Base-by-base conservation (phyloP, 2,329 filamentous ascomycete species). In the Scytalidium sp. region DNA sequence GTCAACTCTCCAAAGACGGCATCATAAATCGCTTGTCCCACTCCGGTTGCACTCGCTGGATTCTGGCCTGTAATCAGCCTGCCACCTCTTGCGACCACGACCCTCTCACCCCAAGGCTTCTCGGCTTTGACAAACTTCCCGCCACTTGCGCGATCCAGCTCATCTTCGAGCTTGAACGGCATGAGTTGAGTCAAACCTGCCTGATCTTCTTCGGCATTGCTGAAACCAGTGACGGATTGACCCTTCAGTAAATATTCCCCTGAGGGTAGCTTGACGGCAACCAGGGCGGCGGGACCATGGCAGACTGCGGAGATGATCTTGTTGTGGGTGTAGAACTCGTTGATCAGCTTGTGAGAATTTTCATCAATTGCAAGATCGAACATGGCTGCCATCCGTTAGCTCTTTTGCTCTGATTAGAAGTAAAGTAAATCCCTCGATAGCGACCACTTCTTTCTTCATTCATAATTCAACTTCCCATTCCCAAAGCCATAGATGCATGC, bases 251-350 rank as follows among this genome's bases (percentile, higher is more conserved):
- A 67, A 45, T 73, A 72, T 54, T 72, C 69, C 27, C 81, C 82
- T 52, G 75, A 70, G 4, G 68, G 55, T 19, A 75, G 60, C 59
- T 75, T 79, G 29, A 80, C 84, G 56, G 84, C 76, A 44, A 76
- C 72, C 15, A 89, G 71, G 11, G 78, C 85, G 3, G 79, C 79
- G 2, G 85, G 82, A 5, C 83, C 85, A 67, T 89, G 85, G 72
- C 85, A 88, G 42, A 89, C 83, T 3, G 85, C 81, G 0, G 80
- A 71, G 13, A 88, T 76, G 48, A 82, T 72, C 73, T 87, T 87
- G 54, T 76, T 79, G 3, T 75, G 73, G 36, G 71, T 69, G 60
- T 75, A 78, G 64, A 89, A 87, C 64, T 87, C 81, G 52, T 73
- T 69, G 60, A 85, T 81, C 29, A 89, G 68, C 53, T 75, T 69